Percentiles rank a stretch among this genome's conserved stretches.
Conservation (phyloP, 495 filamentous ascomycete species). For the Astrocystis sublimbata region DNA sequence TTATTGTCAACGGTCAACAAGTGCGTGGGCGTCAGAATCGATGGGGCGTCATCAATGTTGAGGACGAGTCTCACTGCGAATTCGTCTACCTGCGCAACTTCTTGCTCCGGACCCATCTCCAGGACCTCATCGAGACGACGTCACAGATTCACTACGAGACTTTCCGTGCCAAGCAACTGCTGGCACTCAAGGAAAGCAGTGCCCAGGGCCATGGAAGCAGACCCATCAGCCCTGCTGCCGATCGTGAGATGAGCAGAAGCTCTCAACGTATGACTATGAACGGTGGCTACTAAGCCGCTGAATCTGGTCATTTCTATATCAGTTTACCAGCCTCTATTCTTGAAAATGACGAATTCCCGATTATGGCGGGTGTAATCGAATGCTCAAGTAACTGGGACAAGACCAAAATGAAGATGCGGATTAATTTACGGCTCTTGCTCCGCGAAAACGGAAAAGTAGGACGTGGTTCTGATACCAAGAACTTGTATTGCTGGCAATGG, state of each 20-base stretch:
- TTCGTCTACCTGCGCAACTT: conserved; percentile 98
- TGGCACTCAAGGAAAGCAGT: conserved; percentile 97
- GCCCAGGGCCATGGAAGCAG: conserved; percentile 83
- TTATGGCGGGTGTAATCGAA: not conserved
- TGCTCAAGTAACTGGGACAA: not conserved
- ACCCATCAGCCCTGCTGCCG: conserved; percentile 91
- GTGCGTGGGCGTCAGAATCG: conserved; percentile 97
- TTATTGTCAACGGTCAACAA: conserved; percentile 95
- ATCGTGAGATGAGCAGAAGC: conserved; percentile 93
- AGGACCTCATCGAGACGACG: conserved; percentile 99
- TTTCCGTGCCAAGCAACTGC: conserved; percentile 98
- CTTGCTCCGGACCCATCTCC: conserved; percentile 90
- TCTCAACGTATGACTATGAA: conserved; percentile 98
- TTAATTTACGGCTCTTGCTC: conserved; percentile 15
- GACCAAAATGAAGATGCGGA: conserved; percentile 8
- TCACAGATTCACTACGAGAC: conserved; percentile 99
- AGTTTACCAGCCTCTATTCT: conserved; percentile 11
- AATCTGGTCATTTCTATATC: conserved; percentile 16
- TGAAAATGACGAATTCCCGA: not conserved
- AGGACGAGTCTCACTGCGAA: conserved; percentile 99
- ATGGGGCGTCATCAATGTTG: conserved; percentile 99
- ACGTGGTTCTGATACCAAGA: conserved; percentile 27
- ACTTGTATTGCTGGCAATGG: conserved; percentile 19
- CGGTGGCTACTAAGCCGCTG: conserved; percentile 72
- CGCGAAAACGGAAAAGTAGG: conserved; percentile 20